Conservation (phyloP, 148 eudicot genomes). For the Tetragonia tetragonoides region DNA sequence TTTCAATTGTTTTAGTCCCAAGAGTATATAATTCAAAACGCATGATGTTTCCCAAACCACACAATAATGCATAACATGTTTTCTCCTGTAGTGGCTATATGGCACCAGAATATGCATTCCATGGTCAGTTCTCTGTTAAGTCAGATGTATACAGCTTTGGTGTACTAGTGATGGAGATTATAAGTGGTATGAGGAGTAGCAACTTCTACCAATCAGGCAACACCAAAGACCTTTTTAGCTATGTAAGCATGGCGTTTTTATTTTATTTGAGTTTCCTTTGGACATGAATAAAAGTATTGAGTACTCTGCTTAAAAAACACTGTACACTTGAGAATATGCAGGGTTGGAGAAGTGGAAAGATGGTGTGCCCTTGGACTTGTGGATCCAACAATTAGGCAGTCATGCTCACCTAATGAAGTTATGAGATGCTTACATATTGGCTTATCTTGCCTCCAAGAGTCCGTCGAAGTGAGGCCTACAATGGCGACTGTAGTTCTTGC, state of each 20-base stretch:
- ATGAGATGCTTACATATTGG: slow-evolving; percentile 21
- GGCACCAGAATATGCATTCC: slow-evolving; percentile 30
- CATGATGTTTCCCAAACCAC: no score
- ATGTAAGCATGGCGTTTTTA: neutral
- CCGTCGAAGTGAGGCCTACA: slow-evolving; percentile 17
- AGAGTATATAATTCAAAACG: neutral
- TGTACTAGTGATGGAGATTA: slow-evolving; percentile 28
- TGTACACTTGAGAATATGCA: neutral
- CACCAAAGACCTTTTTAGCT: slow-evolving; percentile 3
- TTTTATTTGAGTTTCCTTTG: no score
- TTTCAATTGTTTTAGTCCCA: neutral
- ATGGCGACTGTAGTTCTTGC: slow-evolving; percentile 16
- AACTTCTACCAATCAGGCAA: slow-evolving; percentile 7
- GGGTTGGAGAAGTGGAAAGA: slow-evolving; percentile 29
- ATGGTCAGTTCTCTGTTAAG: slow-evolving; percentile 27
- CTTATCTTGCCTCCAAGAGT: slow-evolving; percentile 20
- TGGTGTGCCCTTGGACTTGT: slow-evolving; percentile 15
- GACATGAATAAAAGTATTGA: no score
- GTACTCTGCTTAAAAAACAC: no score
- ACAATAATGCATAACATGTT: no score
- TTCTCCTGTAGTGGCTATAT: slow-evolving; percentile 27
- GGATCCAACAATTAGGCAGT: slow-evolving; percentile 21
- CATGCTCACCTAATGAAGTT: slow-evolving; percentile 14
- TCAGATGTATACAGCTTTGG: slow-evolving; percentile 37
- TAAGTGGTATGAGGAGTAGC: slow-evolving; percentile 29